Percentiles rank a stretch among this genome's conserved stretches.
Evolutionary conservation across 768 basidiomycete genomes (phyloP).

Genomic region (Kwoniella heveanensis): DNA sequence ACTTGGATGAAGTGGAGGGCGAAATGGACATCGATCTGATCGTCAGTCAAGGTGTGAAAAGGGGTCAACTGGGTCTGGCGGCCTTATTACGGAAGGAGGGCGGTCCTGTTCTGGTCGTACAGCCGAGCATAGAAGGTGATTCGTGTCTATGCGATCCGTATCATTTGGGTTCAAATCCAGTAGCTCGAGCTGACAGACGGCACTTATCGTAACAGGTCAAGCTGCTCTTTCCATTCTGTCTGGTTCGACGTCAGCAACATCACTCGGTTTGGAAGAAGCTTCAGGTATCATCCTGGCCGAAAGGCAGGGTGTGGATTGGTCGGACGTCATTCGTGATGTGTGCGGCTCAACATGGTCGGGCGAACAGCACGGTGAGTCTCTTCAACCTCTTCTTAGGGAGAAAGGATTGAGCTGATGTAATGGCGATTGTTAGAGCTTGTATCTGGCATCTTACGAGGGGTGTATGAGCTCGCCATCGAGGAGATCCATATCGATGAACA

Average conservation of each 20-base stretch:
- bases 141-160: too few species aligned
- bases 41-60: constrained; percentile 23
- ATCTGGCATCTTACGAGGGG: neutral
- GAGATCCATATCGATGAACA: constrained; percentile 13
- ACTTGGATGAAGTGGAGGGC: constrained; percentile 10
- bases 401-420: too few species aligned
- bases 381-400: too few species aligned
- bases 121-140: constrained; percentile 26
- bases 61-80: constrained; percentile 35
- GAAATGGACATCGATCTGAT: constrained; percentile 20
- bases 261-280: constrained; percentile 21
- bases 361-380: constrained; percentile 23
- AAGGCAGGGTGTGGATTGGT: constrained; percentile 29
- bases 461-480: neutral
- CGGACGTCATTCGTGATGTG: constrained; percentile 31
- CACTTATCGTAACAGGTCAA: constrained; percentile 1
- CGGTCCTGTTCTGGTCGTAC: constrained; percentile 21
- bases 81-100: constrained; percentile 17
- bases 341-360: constrained; percentile 6
- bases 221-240: neutral
- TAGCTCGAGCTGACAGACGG: neutral
- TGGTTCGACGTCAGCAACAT: neutral
- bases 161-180: too few species aligned
- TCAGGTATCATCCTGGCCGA: constrained; percentile 30
- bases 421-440: too few species aligned